Percentiles rank a stretch among this genome's conserved stretches.
Conservation (phyloP, 768 basidiomycete genomes). For the Phaeolepiota aurea region DNA sequence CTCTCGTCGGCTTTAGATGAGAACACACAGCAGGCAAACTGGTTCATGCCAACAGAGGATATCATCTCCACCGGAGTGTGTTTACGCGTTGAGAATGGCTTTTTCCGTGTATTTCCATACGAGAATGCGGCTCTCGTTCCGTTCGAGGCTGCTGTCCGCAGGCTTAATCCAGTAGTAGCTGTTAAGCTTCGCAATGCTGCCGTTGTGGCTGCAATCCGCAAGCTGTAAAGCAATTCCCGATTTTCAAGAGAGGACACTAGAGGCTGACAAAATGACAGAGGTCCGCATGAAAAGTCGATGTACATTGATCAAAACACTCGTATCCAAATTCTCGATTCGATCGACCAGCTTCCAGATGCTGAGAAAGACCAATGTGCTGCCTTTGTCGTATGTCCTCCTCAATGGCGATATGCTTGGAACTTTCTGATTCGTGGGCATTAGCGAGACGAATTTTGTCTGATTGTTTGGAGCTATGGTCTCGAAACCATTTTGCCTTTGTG, state of each 20-base stretch:
- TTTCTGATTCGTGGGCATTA: background rate
- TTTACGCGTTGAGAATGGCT: conserved; percentile 48
- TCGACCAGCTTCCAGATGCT: conserved; percentile 58
- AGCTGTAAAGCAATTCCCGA: too few species aligned
- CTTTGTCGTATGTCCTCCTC: conserved; percentile 45
- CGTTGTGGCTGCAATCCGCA: conserved; percentile 68
- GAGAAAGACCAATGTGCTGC: conserved; percentile 89
- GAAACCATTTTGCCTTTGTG: conserved; percentile 59
- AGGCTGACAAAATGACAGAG: too few species aligned
- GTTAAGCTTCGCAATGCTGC: conserved; percentile 71
- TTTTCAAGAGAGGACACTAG: too few species aligned
- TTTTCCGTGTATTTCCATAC: conserved; percentile 83
- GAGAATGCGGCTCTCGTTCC: conserved; percentile 66
- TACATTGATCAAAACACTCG: conserved; percentile 75
- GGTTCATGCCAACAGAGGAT: conserved; percentile 76
- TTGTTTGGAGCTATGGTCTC: conserved; percentile 70
- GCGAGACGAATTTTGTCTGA: background rate
- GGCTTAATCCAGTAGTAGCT: conserved; percentile 76
- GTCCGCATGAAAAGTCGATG: conserved; percentile 43
- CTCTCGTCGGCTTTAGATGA: conserved; percentile 35
- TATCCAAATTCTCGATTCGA: conserved; percentile 73
- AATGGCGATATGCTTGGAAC: background rate
- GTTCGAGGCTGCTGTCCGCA: conserved; percentile 71
- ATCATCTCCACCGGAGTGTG: conserved; percentile 67
- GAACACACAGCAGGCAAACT: conserved; percentile 56